Evolutionary conservation across 2,329 filamentous ascomycete genomes (phyloP).

Genomic region (Trichoderma pleuroti): DNA sequence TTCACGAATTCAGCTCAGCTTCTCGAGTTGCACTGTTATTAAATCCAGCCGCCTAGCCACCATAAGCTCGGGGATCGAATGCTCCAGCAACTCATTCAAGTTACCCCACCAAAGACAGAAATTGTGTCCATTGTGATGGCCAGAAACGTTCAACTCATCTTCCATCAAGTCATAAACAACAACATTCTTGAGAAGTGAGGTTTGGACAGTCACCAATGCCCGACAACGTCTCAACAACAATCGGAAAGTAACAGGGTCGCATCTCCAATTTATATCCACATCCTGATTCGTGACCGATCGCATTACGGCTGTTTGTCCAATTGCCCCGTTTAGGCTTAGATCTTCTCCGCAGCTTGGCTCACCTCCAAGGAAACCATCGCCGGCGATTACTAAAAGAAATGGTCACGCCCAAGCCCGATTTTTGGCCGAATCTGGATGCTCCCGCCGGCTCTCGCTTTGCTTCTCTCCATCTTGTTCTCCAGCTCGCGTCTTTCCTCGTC

Average conservation of each 20-base stretch:
- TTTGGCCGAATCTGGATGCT: slow-evolving; percentile 13
- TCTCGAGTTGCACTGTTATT: neutral
- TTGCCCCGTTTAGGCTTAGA: slow-evolving; percentile 2
- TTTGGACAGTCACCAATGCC: neutral
- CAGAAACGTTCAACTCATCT: neutral
- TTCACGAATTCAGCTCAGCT: neutral
- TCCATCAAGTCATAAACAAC: neutral
- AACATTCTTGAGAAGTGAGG: neutral
- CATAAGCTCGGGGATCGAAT: neutral
- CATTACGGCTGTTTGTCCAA: neutral
- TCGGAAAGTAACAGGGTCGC: neutral
- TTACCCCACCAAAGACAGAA: neutral
- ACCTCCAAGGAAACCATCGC: slow-evolving; percentile 7
- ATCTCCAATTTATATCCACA: neutral
- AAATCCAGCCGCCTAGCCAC: neutral
- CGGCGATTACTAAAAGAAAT: slow-evolving; percentile 12
- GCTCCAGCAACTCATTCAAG: neutral
- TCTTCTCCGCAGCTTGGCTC: neutral
- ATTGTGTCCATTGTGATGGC: neutral
- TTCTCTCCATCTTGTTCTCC: neutral
- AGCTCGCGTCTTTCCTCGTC: neutral
- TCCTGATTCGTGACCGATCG: neutral
- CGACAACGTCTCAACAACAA: neutral
- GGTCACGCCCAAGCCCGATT: slow-evolving; percentile 3
- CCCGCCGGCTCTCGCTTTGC: slow-evolving; percentile 1